These are phyloP conservation scores for Geum urbanum DNA, from an alignment of 306 rosid genomes.

Conservation along the genomic window DNA sequence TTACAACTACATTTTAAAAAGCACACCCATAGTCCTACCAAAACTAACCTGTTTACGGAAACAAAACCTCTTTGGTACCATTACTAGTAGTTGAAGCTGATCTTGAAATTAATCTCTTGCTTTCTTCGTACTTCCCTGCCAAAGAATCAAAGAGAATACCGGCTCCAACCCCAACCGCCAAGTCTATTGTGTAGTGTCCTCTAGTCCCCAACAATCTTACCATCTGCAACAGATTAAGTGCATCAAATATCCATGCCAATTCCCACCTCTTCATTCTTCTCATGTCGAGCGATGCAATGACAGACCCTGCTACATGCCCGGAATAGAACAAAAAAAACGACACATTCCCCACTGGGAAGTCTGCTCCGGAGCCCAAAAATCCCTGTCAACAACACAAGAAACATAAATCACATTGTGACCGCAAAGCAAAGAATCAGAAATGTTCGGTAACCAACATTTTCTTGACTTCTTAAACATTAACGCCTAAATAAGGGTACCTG, in stretches of 20 bases:
- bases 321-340: slow-evolving; percentile 84
- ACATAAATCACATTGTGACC: neutral
- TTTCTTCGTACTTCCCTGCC: slow-evolving; percentile 68
- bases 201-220: slow-evolving; percentile 74
- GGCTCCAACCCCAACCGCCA: slow-evolving; percentile 87
- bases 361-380: slow-evolving; percentile 81
- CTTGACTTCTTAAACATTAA: neutral
- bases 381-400: slow-evolving; percentile 38
- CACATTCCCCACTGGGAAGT: slow-evolving; percentile 90
- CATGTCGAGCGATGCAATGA: slow-evolving; percentile 90
- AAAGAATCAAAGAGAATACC: slow-evolving; percentile 76
- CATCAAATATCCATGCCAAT: slow-evolving; percentile 65
- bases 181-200: slow-evolving; percentile 89
- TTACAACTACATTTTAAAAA: neutral
- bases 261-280: slow-evolving; percentile 71
- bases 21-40: slow-evolving; percentile 2
- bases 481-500: slow-evolving; percentile 39
- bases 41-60: slow-evolving; percentile 4
- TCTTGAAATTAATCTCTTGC: slow-evolving; percentile 30
- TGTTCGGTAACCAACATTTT: neutral
- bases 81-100: neutral
- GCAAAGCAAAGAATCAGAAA: neutral
- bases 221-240: slow-evolving; percentile 58
- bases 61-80: slow-evolving; percentile 13
- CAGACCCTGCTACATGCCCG: slow-evolving; percentile 88